Conservation (phyloP, 2,329 filamentous ascomycete genomes). For the Fusarium circinatum region DNA sequence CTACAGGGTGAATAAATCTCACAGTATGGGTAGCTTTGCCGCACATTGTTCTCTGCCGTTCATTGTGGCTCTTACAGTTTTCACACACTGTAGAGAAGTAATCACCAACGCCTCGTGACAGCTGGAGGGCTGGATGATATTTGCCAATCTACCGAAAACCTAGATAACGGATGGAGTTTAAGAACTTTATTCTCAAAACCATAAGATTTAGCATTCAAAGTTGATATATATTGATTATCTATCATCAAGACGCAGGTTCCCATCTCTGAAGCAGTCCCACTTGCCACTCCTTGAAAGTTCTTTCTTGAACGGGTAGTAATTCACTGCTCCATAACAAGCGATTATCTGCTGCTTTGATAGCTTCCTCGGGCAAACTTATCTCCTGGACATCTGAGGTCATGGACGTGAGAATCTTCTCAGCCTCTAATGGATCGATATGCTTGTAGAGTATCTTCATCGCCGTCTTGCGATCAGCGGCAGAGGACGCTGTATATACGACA, state of each 20-base stretch:
- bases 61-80: neutral
- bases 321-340: conserved; percentile 60
- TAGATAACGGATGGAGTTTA: neutral
- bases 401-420: conserved; percentile 60
- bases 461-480: conserved; percentile 40
- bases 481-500: conserved; percentile 62
- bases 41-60: neutral
- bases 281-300: conserved; percentile 72
- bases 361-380: conserved; percentile 61
- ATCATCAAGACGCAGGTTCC: conserved; percentile 24
- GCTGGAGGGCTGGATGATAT: neutral
- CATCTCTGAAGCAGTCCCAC: conserved; percentile 68
- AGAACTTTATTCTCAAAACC: neutral
- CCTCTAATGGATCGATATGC: conserved; percentile 54
- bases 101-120: neutral
- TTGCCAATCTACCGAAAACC: neutral
- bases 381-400: conserved; percentile 69
- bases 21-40: neutral
- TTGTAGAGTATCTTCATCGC: conserved; percentile 67
- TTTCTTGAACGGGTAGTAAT: conserved; percentile 65
- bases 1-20: neutral
- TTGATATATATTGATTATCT: neutral
- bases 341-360: conserved; percentile 57
- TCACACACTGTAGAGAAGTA: neutral
- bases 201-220: neutral